Evolutionary conservation across 345 rosid genomes (phyloP).

Genomic region (Salix caprea): DNA sequence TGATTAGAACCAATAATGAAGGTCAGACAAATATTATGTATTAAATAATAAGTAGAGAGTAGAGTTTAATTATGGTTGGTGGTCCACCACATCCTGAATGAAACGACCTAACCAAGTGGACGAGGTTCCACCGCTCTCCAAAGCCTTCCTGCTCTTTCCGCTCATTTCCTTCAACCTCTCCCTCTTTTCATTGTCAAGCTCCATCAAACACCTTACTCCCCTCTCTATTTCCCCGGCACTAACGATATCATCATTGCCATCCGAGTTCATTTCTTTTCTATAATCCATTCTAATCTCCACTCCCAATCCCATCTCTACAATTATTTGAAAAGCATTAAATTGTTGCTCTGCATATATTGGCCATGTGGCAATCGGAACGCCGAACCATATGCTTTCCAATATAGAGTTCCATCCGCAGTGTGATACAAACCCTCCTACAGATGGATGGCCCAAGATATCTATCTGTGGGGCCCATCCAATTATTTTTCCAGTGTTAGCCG

Average conservation of each 20-base stretch:
- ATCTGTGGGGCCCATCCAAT: conserved; percentile 11
- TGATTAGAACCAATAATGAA: too few relatives aligned
- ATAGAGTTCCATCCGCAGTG: conserved; percentile 15
- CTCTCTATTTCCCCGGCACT: not conserved
- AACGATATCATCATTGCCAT: not conserved
- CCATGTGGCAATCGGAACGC: conserved; percentile 10
- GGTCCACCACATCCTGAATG: not conserved
- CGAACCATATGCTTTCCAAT: conserved; percentile 6
- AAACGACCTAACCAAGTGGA: not conserved
- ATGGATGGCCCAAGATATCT: not conserved
- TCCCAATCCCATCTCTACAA: not conserved
- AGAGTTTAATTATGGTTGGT: too few relatives aligned
- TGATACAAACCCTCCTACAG: conserved; percentile 5
- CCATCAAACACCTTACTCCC: not conserved
- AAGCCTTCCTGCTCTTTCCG: not conserved
- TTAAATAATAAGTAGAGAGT: too few relatives aligned
- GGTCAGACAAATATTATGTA: too few relatives aligned
- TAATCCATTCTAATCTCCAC: not conserved
- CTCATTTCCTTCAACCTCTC: not conserved
- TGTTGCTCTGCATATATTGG: conserved; percentile 9
- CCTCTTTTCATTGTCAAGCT: not conserved
- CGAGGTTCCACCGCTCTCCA: not conserved
- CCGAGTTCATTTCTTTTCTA: not conserved
- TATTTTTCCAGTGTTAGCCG: not conserved
- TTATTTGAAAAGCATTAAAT: not conserved